phyloP scores from a whole-genome alignment of 192 early-diverging fungal species.

The Coemansia sp. region DNA sequence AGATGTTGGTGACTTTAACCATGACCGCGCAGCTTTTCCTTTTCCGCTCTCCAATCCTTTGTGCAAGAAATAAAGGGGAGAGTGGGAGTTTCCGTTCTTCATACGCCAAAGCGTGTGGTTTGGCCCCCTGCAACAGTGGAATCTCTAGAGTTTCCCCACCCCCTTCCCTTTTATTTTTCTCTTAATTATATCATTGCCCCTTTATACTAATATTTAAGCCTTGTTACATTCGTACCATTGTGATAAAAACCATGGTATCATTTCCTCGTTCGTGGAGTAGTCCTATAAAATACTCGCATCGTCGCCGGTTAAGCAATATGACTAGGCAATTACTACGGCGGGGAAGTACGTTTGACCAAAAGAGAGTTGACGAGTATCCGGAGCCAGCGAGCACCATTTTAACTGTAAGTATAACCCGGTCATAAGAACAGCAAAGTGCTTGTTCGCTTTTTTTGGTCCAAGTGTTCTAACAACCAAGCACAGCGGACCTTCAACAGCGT shows the following conservation, averaged over 20 bases:
- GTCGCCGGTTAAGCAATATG: slow-evolving; percentile 17
- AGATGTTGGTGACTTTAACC: neutral
- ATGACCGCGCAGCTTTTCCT: neutral
- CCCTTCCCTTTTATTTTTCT: neutral
- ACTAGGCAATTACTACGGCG: neutral
- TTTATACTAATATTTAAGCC: neutral
- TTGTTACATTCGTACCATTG: too few species aligned
- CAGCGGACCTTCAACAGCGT: too few species aligned
- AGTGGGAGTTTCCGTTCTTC: neutral
- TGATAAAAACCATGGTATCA: neutral
- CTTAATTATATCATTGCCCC: neutral
- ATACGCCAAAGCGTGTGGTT: neutral
- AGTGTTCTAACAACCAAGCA: neutral
- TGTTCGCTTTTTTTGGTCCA: too few species aligned
- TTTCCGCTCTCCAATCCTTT: neutral
- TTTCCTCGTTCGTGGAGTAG: slow-evolving; percentile 1
- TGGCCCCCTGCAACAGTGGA: too few species aligned
- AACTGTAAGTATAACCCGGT: slow-evolving; percentile 17
- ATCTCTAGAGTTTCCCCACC: too few species aligned
- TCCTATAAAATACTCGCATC: slow-evolving; percentile 10
- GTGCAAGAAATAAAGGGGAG: neutral
- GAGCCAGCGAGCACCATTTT: slow-evolving; percentile 8
- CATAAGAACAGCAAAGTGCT: too few species aligned
- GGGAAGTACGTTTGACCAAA: neutral
- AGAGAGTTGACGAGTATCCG: slow-evolving; percentile 11